These are phyloP conservation scores for Rhamnella rubrinervis DNA, from an alignment of 331 rosid species.

Conservation along the genomic window DNA sequence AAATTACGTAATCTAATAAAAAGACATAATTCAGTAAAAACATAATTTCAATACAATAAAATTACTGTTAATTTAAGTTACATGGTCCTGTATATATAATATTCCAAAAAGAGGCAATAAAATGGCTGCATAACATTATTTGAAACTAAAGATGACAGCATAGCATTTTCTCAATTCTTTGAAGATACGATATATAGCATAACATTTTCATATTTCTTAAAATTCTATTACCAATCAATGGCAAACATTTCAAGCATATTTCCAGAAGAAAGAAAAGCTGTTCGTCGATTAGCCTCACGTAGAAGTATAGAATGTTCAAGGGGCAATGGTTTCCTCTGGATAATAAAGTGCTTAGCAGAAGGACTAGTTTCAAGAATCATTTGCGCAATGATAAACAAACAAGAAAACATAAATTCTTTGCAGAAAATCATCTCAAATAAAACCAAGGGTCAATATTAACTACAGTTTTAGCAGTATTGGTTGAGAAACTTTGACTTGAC, in stretches of 20 bases:
- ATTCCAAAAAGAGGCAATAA: no score
- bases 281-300: conserved; percentile 93
- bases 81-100: neutral
- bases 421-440: conserved; percentile 4
- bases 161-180: no score
- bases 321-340: conserved; percentile 88
- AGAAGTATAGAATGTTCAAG: conserved; percentile 90
- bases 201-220: conserved; percentile 9
- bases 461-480: no score
- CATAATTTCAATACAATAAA: no score
- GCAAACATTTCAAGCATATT: conserved; percentile 67
- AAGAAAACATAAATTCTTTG: conserved; percentile 11
- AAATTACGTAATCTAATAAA: no score
- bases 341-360: conserved; percentile 67
- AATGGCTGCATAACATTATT: no score
- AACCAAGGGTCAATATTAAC: neutral
- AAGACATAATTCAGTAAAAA: no score
- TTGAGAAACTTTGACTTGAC: no score
- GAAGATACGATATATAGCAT: no score
- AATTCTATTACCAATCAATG: conserved; percentile 63
- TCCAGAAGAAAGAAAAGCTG: conserved; percentile 97
- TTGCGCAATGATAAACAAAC: conserved; percentile 36
- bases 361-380: conserved; percentile 76
- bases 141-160: no score
- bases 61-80: no score